Evolutionary conservation across 179 eudicot genomes (phyloP).

Genomic region (Dionaea muscipula): DNA sequence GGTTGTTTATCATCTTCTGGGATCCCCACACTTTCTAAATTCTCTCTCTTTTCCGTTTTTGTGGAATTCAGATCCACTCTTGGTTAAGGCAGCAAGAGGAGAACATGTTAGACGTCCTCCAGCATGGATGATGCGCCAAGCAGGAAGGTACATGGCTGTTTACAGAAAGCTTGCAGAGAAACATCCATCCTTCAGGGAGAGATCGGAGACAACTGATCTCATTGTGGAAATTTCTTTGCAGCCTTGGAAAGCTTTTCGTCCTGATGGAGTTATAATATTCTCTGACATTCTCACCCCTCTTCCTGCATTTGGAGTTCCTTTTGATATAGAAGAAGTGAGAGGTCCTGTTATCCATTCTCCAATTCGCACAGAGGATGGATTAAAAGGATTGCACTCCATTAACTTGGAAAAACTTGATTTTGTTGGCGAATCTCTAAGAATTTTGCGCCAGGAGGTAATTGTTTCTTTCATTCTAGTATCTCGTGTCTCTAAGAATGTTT

Average conservation of each 20-base stretch:
- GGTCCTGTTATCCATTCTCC: conserved; percentile 95
- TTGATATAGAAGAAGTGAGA: conserved; percentile 91
- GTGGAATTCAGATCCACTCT: conserved; percentile 50
- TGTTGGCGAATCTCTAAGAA: conserved; percentile 73
- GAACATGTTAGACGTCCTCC: conserved; percentile 66
- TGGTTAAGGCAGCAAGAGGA: conserved; percentile 82
- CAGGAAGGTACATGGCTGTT: conserved; percentile 96
- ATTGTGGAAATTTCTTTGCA: conserved; percentile 97
- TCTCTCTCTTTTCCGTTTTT: not conserved
- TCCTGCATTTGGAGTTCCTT: conserved; percentile 95
- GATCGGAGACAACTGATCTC: conserved; percentile 98
- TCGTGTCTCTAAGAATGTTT: not conserved
- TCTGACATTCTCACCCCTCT: conserved; percentile 96
- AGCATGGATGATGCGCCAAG: conserved; percentile 99
- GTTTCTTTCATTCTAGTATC: conserved; percentile 5
- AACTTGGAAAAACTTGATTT: conserved; percentile 70
- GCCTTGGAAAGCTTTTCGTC: conserved; percentile 94
- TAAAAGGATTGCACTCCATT: conserved; percentile 67
- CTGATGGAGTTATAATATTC: conserved; percentile 93
- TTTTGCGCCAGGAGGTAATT: conserved; percentile 69
- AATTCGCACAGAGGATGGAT: conserved; percentile 62
- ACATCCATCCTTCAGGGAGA: conserved; percentile 87
- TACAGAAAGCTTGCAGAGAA: conserved; percentile 96
- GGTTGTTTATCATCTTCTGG: not conserved
- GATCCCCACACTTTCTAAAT: not conserved